Base-by-base conservation (phyloP, 2,329 filamentous ascomycete genomes). In the Lasiodiplodia sp. region DNA sequence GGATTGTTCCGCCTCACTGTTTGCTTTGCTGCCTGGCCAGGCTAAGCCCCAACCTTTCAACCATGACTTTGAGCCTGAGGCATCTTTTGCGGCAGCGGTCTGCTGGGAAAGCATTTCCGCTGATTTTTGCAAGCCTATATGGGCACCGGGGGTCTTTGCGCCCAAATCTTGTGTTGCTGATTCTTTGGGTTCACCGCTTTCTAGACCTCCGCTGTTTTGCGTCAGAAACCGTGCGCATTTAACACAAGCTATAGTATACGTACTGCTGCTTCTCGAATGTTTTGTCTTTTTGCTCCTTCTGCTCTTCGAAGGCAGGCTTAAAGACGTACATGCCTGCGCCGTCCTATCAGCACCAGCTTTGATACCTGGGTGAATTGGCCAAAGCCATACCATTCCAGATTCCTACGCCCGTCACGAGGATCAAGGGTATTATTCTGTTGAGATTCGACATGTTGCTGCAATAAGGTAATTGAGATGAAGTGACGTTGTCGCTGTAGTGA, bases 291-390 rank as follows among this genome's bases (percentile, higher is more conserved):
- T 76, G 73, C 67, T 71, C 74, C 66, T 73, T 70, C 56, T 77
- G 77, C 64, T 75, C 73, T 64, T 78, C 76, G 67, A 80, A 74
- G 44, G 78, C 78, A 38, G 73, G 72, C 69, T 76, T 75, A 55
- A 79, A 79, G n/a, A 60, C 57, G 37, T 67, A 71, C 67, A 77
- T 67, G 77, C 65, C 65, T 67, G 34, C 11, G 37, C 10, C 34
- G 28, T 11, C 18, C n/a, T 28, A 49, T 55, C 52, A 64, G 60
- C 28, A 38, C 7, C 40, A 11, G 28, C 18, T 14, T 4, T n/a
- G 25, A 47, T 47, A 10, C 44, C 44, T 14, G n/a, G 49, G 38
- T 28, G 18, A 21, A 8, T 4, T 10, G 14, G 11, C 37, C 12
- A 16, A 16, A 11, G 4, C 18, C 21, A 11, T 67, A 67, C 65